Evolutionary conservation across 73 alveolate genomes (phyloP).

Genomic region (Stentor roeselii): DNA sequence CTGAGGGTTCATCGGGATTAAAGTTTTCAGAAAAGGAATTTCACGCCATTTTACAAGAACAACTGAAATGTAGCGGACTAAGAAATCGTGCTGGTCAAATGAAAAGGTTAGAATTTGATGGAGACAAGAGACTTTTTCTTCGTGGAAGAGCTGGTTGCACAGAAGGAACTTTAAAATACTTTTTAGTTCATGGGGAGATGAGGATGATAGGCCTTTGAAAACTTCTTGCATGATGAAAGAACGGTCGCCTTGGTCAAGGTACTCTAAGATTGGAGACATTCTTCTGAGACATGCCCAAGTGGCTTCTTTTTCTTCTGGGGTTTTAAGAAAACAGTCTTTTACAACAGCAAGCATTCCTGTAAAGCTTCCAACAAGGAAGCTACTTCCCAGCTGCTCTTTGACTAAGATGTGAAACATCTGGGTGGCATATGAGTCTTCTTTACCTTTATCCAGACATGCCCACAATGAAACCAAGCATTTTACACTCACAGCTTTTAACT

Average conservation of each 20-base stretch:
- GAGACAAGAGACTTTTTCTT: neutral
- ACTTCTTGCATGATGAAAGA: neutral
- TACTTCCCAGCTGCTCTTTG: slow-evolving; percentile 18
- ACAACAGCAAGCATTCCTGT: neutral
- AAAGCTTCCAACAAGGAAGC: slow-evolving; percentile 8
- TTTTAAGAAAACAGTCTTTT: neutral
- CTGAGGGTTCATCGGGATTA: neutral
- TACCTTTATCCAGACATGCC: slow-evolving; percentile 8
- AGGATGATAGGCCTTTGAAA: neutral
- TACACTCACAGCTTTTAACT: neutral
- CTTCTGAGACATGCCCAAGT: neutral
- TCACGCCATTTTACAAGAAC: neutral
- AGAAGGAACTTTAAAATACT: neutral
- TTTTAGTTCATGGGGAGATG: neutral
- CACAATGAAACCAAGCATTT: slow-evolving; percentile 4
- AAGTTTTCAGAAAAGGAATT: neutral
- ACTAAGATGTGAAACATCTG: slow-evolving; percentile 8
- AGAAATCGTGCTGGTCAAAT: neutral
- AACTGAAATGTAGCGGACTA: neutral
- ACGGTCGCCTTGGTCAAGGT: neutral
- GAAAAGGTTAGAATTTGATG: neutral
- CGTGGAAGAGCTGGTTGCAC: neutral
- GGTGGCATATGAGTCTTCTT: neutral
- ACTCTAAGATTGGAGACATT: neutral
- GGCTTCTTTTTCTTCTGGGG: neutral